Evolutionary conservation across 2,329 filamentous ascomycete species (phyloP), one percentile per base, ranked within the genome.

Genomic region (Hypocrella siamensis): DNA sequence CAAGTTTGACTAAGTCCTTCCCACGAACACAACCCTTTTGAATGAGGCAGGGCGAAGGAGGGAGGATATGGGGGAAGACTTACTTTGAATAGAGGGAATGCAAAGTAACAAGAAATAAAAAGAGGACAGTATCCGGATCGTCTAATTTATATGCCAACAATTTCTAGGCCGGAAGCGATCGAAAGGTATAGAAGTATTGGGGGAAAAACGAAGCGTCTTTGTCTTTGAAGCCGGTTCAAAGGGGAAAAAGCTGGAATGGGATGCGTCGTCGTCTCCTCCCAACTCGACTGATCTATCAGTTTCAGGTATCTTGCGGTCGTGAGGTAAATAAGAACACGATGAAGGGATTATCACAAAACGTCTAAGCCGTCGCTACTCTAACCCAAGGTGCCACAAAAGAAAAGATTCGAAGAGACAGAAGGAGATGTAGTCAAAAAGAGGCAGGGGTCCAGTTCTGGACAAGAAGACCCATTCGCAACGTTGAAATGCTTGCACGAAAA

Each of bases 321-420:
- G 24, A 28, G 31, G 19, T 12, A 35, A 31, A 38, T 37, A 41
- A 48, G 29, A 37, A 34, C 19, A 28, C 33, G 36, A 37, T 37
- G 31, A 34, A 33, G 32, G 32, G 37, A 38, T 38, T 38, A 44
- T 42, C 40, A 42, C 31, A 37, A 43, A 47, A 21, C 17, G 48
- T 57, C 54, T 57, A 57, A 55, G 52, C 46, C 52, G 46, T 48
- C 43, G 49, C 49, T 28, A 34, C 49, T 57, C 53, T 57, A 57
- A 52, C 42, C 48, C 47, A 47, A 45, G 46, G 45, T 44, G 44
- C 43, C 17, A 31, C 15, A 12, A 5, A 52, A 44, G 42, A 35
- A 41, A 21, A 26, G 7, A 12, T 7, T 22, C 21, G 21, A 22
- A 22, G 7, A 22, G 21, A 22, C 12, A 22, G 7, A 22, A 12